A percentile compares a stretch with the other conserved stretches of the same genome.
Evolutionary conservation across 345 rosid genomes (phyloP).

Genomic region (Eucalyptus leucophloia): DNA sequence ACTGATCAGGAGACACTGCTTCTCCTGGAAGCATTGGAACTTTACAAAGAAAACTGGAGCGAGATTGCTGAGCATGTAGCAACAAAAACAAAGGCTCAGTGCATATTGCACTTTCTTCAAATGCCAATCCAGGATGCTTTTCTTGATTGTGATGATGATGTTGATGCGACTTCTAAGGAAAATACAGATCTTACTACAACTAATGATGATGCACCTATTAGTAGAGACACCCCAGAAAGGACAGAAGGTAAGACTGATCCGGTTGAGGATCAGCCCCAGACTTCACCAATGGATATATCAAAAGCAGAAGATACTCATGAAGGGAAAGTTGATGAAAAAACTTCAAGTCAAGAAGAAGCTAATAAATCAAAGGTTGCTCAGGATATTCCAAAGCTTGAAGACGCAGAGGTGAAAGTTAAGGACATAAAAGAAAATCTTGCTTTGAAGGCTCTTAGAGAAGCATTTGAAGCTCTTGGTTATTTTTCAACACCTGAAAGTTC

Average conservation of each 20-base stretch:
- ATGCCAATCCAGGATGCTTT: constrained; percentile 95
- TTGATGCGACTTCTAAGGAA: constrained; percentile 34
- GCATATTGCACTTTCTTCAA: constrained; percentile 95
- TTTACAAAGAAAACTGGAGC: constrained; percentile 92
- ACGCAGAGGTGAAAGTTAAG: constrained; percentile 20
- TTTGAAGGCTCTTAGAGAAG: constrained; percentile 68
- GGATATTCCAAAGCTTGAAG: constrained; percentile 27
- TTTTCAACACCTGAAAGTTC: constrained; percentile 41
- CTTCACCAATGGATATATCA: constrained; percentile 28
- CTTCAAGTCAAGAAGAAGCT: constrained; percentile 21
- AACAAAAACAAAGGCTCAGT: constrained; percentile 92
- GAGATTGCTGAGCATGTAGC: constrained; percentile 99
- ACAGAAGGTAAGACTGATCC: constrained; percentile 30
- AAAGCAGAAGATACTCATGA: constrained; percentile 43
- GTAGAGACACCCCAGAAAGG: constrained; percentile 43
- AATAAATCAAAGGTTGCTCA: constrained; percentile 14
- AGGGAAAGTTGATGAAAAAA: constrained; percentile 21
- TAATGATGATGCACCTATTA: constrained; percentile 17
- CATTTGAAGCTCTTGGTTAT: constrained; percentile 85
- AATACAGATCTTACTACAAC: constrained; percentile 14
- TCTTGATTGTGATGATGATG: constrained; percentile 34
- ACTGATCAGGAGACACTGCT: constrained; percentile 99
- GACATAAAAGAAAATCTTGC: constrained; percentile 41
- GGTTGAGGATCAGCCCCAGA: constrained; percentile 28
- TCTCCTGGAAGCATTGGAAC: constrained; percentile 94